A percentile compares a stretch with the other conserved stretches of the same genome.
These are phyloP conservation scores for Boletus tylopilopsis DNA, from an alignment of 768 basidiomycete species.

Conservation along the genomic window DNA sequence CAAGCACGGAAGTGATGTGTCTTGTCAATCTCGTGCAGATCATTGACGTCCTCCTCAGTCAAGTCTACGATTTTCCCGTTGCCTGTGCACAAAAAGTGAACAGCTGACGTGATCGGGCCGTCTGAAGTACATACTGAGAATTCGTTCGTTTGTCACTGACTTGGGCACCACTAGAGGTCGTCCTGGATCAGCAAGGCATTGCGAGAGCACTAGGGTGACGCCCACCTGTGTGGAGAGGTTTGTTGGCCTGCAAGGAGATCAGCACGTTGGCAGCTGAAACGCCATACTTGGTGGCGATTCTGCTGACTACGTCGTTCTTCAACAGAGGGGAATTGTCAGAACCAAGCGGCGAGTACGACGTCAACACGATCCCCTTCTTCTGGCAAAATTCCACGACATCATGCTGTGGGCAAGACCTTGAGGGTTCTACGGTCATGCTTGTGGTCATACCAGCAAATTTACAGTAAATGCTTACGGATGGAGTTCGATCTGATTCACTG, in stretches of 20 bases:
- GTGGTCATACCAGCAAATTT: background rate
- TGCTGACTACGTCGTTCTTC: conserved; percentile 52
- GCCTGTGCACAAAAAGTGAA: conserved; percentile 29
- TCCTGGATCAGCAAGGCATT: conserved; percentile 11
- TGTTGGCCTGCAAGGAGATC: conserved; percentile 71
- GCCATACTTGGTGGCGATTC: conserved; percentile 58
- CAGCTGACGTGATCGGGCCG: background rate
- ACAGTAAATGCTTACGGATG: conserved; percentile 58
- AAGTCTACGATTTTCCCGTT: conserved; percentile 63
- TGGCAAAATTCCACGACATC: conserved; percentile 62
- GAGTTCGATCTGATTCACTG: conserved; percentile 77
- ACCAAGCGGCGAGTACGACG: conserved; percentile 80
- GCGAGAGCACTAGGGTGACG: background rate
- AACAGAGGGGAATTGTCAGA: conserved; percentile 67
- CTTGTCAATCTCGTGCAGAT: conserved; percentile 59
- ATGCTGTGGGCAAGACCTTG: conserved; percentile 59
- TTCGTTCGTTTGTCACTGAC: conserved; percentile 68
- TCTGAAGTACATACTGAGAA: conserved; percentile 39
- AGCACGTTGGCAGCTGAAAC: conserved; percentile 64
- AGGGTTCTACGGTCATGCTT: conserved; percentile 5
- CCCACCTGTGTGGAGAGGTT: conserved; percentile 49
- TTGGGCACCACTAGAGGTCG: conserved; percentile 57
- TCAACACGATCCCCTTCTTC: conserved; percentile 61
- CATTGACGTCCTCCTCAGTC: conserved; percentile 53
- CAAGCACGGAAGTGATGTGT: conserved; percentile 61